A percentile compares a stretch with the other conserved stretches of the same genome.
Evolutionary conservation across 768 basidiomycete genomes (phyloP).

Genomic region (Lepiota brunneoincarnata): DNA sequence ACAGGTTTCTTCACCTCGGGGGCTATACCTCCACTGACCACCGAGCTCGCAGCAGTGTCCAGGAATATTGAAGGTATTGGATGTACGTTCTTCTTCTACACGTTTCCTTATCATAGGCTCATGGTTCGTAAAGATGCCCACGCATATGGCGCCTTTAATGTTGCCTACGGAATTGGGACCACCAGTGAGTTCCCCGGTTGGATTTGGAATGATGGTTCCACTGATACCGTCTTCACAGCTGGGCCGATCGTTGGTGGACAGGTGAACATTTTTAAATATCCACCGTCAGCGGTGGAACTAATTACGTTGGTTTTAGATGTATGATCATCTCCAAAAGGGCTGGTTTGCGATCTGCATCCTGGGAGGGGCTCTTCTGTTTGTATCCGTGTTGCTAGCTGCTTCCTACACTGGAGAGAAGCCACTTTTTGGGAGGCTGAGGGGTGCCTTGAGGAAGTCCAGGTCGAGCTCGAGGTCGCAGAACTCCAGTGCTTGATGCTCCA

Average conservation of each 20-base stretch:
- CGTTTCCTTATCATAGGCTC: conserved; percentile 1
- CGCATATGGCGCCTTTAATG: conserved; percentile 72
- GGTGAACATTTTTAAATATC: conserved; percentile 26
- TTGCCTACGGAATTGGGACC: conserved; percentile 66
- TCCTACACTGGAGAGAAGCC: conserved; percentile 51
- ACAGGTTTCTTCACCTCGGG: conserved; percentile 63
- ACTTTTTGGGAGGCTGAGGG: conserved; percentile 17
- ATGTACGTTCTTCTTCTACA: conserved; percentile 34
- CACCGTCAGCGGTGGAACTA: background rate
- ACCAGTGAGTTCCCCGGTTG: conserved; percentile 38
- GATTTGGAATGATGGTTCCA: background rate
- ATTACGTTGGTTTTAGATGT: conserved; percentile 42
- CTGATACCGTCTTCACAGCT: conserved; percentile 34
- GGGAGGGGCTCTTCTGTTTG: conserved; percentile 36
- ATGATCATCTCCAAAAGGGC: conserved; percentile 50
- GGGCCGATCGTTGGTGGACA: conserved; percentile 73
- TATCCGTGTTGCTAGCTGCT: conserved; percentile 37
- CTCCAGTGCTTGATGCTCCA: background rate
- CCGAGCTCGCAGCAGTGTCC: conserved; percentile 65
- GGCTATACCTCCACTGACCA: conserved; percentile 56
- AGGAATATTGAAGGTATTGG: conserved; percentile 60
- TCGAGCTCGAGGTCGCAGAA: background rate
- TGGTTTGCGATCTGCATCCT: conserved; percentile 61
- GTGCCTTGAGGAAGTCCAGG: background rate
- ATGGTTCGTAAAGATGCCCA: conserved; percentile 54